Evolutionary conservation across 192 early-diverging fungal genomes (phyloP).

Genomic region (Kickxella alabastrina): DNA sequence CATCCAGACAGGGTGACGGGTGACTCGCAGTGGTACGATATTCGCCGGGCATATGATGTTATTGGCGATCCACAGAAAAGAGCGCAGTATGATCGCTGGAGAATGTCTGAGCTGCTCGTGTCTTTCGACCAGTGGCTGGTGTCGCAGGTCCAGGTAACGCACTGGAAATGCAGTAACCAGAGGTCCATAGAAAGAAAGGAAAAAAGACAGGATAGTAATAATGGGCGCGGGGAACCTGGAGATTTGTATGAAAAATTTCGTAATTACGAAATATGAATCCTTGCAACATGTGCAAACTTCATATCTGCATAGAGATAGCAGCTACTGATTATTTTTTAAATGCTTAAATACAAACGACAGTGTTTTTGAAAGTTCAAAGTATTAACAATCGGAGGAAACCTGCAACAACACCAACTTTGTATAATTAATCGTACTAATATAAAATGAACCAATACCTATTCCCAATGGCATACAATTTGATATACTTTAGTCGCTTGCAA

Average conservation of each 20-base stretch:
- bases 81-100: constrained; percentile 45
- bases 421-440: too few species aligned
- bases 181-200: neutral
- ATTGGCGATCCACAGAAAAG: constrained; percentile 14
- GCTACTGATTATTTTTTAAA: too few species aligned
- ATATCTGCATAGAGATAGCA: too few species aligned
- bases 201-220: neutral
- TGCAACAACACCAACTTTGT: too few species aligned
- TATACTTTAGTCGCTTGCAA: too few species aligned
- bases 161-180: constrained; percentile 28
- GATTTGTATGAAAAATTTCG: constrained; percentile 34
- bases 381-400: too few species aligned
- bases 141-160: constrained; percentile 20
- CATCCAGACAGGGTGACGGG: constrained; percentile 26
- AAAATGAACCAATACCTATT: too few species aligned
- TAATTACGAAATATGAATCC: constrained; percentile 35
- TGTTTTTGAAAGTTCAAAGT: too few species aligned
- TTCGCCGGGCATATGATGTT: constrained; percentile 29
- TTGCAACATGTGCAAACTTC: too few species aligned
- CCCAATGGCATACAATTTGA: too few species aligned
- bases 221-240: neutral
- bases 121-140: constrained; percentile 23
- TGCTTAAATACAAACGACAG: too few species aligned
- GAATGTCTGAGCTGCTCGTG: constrained; percentile 12
- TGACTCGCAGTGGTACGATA: constrained; percentile 10